Base-by-base conservation (phyloP, 2,329 filamentous ascomycete genomes). In the Aspergillus spinulosporus region DNA sequence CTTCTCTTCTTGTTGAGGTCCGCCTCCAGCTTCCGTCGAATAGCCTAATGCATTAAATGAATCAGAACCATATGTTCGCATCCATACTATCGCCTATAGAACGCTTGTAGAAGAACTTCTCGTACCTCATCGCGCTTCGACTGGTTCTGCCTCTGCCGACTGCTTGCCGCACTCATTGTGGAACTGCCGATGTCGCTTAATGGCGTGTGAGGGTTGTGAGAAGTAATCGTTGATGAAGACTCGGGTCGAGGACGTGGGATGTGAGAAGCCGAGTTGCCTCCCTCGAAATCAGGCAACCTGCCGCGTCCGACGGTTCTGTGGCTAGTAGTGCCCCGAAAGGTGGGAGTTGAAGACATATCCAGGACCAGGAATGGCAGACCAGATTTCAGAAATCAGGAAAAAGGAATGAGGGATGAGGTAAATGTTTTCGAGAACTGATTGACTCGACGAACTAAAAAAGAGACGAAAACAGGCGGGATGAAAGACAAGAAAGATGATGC, bases 1-100 rank as follows among this genome's bases (percentile, higher is more conserved):
- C 91, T 85, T 78, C 92, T 96, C 85, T 97, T 97, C 82, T 97
- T 97, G 83, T 86, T 95, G 78, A 99, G 88, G 74, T 99, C 94
- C 71, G 85, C 93, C 81, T 99, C 94, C 81, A 99, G 88, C 81
- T 97, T 97, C 70, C 87, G 87, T 69, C 94, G 91, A 72, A 99
- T 97, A 51, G 94, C 94, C 94, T 97, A 72, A 59, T 46, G 42
- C 26, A 45, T 14, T 37, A 31, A 42, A 32, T 15, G 46, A 8
- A 48, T 60, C 54, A 62, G 59, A 53, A 54, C 29, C 21, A 31
- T 28, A 45, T 6, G 29, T 28, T 21, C 28, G 39, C 40, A 5
- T 6, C 15, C 31, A 14, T 6, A n/a, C 11, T 46, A n/a, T 15
- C 15, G n/a, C 31, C 37, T 31, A 8, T 5, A 5, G 5, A 9